Evolutionary conservation across 2,329 filamentous ascomycete species (phyloP).

Genomic region (Diaporthe sp.): DNA sequence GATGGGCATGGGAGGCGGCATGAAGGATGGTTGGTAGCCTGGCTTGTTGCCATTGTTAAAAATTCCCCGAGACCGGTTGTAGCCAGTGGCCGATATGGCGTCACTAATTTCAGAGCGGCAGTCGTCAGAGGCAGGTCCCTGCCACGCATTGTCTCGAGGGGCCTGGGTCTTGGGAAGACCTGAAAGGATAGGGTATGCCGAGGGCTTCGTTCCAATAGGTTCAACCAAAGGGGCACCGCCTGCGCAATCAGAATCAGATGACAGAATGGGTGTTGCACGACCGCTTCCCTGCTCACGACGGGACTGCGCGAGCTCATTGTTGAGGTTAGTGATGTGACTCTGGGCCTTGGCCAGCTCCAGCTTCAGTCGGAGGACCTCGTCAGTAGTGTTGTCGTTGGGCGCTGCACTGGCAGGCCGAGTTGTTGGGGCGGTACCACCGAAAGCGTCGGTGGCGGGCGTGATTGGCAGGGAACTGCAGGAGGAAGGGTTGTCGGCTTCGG

Average conservation of each 20-base stretch:
- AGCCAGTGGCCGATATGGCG: conserved; percentile 61
- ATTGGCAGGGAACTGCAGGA: conserved; percentile 72
- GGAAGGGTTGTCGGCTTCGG: conserved; percentile 73
- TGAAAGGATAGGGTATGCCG: conserved; percentile 49
- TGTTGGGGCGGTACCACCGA: conserved; percentile 61
- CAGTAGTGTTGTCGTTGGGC: conserved; percentile 59
- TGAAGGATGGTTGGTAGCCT: conserved; percentile 48
- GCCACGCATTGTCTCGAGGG: conserved; percentile 63
- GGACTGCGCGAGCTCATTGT: conserved; percentile 77
- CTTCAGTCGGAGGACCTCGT: conserved; percentile 77
- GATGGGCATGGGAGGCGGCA: conserved; percentile 46
- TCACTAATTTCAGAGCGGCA: conserved; percentile 69
- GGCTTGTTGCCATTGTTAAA: conserved; percentile 65
- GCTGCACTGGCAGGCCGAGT: conserved; percentile 65
- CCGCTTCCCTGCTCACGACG: conserved; percentile 71
- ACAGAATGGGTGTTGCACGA: conserved; percentile 61
- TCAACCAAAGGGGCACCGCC: conserved; percentile 44
- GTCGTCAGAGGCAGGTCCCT: conserved; percentile 61
- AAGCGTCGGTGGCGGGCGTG: conserved; percentile 70
- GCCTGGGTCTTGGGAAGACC: conserved; percentile 52
- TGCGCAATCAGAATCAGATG: conserved; percentile 52
- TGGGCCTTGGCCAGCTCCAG: conserved; percentile 79
- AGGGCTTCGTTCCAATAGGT: conserved; percentile 40
- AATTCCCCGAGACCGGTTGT: conserved; percentile 67
- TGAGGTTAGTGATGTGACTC: conserved; percentile 77